Percentiles rank a stretch among this genome's conserved stretches.
These are phyloP conservation scores for Perkinsus olseni DNA, from an alignment of 169 alveolate genomes.

Conservation along the genomic window DNA sequence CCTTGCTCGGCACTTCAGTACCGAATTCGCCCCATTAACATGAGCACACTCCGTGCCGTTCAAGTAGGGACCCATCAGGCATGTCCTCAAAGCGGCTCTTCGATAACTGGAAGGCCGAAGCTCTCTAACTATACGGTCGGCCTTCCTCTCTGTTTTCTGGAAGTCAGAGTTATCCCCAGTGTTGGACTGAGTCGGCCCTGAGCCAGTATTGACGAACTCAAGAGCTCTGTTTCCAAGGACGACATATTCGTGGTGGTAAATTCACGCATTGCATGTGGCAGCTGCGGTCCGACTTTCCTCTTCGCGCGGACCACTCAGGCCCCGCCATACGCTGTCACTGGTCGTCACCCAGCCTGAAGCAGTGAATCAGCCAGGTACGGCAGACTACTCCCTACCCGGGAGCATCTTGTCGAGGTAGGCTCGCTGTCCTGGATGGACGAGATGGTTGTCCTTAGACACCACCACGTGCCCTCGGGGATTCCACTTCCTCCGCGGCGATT, in stretches of 20 bases:
- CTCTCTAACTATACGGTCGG: background rate
- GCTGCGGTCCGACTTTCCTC: background rate
- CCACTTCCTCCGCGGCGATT: background rate
- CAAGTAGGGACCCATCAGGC: no score
- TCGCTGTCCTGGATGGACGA: background rate
- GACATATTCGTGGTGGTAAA: background rate
- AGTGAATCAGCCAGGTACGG: background rate
- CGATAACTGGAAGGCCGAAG: no score
- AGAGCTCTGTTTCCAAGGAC: background rate
- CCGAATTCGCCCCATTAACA: no score
- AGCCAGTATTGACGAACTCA: background rate
- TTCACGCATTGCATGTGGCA: background rate
- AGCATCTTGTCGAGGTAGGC: background rate
- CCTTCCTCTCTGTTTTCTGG: background rate
- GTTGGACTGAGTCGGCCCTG: no score
- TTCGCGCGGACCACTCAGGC: background rate
- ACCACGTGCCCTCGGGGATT: background rate
- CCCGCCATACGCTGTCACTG: background rate
- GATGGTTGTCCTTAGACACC: background rate
- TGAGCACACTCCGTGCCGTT: no score
- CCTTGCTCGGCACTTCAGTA: no score
- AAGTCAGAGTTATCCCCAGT: no score
- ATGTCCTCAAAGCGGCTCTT: no score
- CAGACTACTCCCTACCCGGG: background rate
- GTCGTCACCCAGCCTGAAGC: background rate